These are phyloP conservation scores for Colletotrichum ledebouriae DNA, from an alignment of 2,329 filamentous ascomycete species.

Conservation along the genomic window DNA sequence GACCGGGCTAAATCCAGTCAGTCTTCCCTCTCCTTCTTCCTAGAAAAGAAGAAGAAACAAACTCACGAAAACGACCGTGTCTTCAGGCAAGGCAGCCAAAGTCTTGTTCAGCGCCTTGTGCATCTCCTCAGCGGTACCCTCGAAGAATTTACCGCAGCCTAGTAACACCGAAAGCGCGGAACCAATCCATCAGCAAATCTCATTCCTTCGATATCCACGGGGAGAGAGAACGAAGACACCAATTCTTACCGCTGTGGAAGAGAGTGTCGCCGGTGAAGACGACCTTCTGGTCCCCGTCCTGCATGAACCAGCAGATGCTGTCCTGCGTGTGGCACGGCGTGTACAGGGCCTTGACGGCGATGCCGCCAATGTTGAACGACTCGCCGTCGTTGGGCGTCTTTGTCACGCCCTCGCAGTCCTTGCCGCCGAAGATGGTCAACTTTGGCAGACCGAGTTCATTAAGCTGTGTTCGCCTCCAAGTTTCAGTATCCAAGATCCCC, in stretches of 20 bases:
- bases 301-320: conserved; percentile 94
- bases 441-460: conserved; percentile 67
- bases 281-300: conserved; percentile 80
- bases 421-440: conserved; percentile 87
- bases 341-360: conserved; percentile 88
- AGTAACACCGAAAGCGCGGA: background rate
- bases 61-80: conserved; percentile 90
- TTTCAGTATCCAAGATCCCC: no score
- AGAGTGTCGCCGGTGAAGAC: conserved; percentile 98
- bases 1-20: conserved; percentile 77
- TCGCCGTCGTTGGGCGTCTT: conserved; percentile 81
- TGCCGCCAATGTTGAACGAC: conserved; percentile 85
- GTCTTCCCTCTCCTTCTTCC: background rate
- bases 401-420: conserved; percentile 85
- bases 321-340: conserved; percentile 99
- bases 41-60: background rate
- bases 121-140: conserved; percentile 92
- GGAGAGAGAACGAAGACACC: background rate
- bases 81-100: conserved; percentile 83
- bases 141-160: conserved; percentile 97
- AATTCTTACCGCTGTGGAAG: conserved; percentile 83
- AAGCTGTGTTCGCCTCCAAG: conserved; percentile 45
- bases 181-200: conserved; percentile 1
- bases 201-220: background rate
- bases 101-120: conserved; percentile 90